Conservation (phyloP, 2,329 filamentous ascomycete genomes). For the Penicillium aurantiogriseum region DNA sequence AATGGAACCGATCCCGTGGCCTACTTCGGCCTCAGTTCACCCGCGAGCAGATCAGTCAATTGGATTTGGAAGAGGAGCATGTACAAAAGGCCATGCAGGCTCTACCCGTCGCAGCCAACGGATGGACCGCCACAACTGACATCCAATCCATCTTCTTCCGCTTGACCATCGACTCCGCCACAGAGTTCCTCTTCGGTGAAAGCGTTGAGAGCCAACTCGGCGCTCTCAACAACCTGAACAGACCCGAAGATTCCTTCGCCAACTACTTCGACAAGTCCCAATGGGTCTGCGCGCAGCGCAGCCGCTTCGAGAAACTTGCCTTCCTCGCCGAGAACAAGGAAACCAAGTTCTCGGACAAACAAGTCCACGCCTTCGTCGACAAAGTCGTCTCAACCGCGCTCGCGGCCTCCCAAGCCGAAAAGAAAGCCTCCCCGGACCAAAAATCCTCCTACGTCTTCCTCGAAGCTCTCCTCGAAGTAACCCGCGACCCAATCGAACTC, state of each 20-base stretch:
- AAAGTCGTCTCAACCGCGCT: slow-evolving; percentile 46
- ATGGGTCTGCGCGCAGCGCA: slow-evolving; percentile 29
- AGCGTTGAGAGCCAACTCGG: slow-evolving; percentile 60
- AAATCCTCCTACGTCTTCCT: slow-evolving; percentile 49
- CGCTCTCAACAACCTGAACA: slow-evolving; percentile 41
- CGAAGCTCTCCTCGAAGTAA: slow-evolving; percentile 48
- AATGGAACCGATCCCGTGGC: slow-evolving; percentile 77
- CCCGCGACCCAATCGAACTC: slow-evolving; percentile 48
- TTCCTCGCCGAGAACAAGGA: slow-evolving; percentile 33
- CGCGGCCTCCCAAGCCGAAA: slow-evolving; percentile 21
- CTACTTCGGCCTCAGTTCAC: slow-evolving; percentile 84
- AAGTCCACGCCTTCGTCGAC: slow-evolving; percentile 47
- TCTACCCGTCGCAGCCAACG: slow-evolving; percentile 57
- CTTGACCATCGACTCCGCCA: slow-evolving; percentile 81
- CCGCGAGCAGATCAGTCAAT: slow-evolving; percentile 76
- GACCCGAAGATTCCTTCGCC: slow-evolving; percentile 50
- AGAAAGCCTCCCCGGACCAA: slow-evolving; percentile 30
- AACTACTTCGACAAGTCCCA: slow-evolving; percentile 37
- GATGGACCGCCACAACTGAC: slow-evolving; percentile 57
- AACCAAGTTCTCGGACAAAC: slow-evolving; percentile 34
- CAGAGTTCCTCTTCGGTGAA: slow-evolving; percentile 79
- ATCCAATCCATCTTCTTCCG: slow-evolving; percentile 77
- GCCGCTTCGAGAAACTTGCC: slow-evolving; percentile 26
- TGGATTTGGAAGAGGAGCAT: slow-evolving; percentile 78
- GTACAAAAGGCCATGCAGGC: slow-evolving; percentile 69